phyloP scores from a whole-genome alignment of 2,329 filamentous ascomycete genomes.

The Fusarium sp. region DNA sequence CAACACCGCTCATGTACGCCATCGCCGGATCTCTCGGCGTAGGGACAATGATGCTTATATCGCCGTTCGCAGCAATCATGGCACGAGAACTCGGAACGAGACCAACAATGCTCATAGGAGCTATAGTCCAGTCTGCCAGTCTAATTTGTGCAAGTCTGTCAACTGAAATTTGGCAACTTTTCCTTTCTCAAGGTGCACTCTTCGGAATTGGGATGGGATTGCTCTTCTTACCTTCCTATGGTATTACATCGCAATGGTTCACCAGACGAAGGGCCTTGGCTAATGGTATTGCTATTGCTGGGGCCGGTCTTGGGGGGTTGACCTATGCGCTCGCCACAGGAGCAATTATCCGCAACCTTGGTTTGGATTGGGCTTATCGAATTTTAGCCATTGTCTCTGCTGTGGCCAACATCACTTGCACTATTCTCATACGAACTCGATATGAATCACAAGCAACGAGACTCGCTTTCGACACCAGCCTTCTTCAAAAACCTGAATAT shows the following conservation, averaged over 20 bases:
- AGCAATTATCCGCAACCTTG: slow-evolving; percentile 67
- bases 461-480: slow-evolving; percentile 22
- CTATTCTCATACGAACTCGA: slow-evolving; percentile 69
- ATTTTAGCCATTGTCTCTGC: slow-evolving; percentile 63
- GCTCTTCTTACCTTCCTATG: slow-evolving; percentile 67
- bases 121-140: slow-evolving; percentile 63
- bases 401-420: slow-evolving; percentile 67
- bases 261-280: slow-evolving; percentile 66
- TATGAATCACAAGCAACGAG: neutral
- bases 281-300: slow-evolving; percentile 67
- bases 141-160: slow-evolving; percentile 68
- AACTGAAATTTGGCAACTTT: slow-evolving; percentile 69
- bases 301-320: slow-evolving; percentile 59
- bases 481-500: slow-evolving; percentile 63
- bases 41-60: slow-evolving; percentile 56
- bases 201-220: slow-evolving; percentile 74
- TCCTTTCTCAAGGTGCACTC: slow-evolving; percentile 69
- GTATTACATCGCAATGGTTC: slow-evolving; percentile 73
- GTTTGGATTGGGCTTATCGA: slow-evolving; percentile 69
- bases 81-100: slow-evolving; percentile 51
- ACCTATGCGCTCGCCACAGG: slow-evolving; percentile 43
- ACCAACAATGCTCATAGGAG: slow-evolving; percentile 63
- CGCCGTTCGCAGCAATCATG: slow-evolving; percentile 55
- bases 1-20: slow-evolving; percentile 68
- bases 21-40: slow-evolving; percentile 71